Conservation (phyloP, 176 grass and related monocot species). For the Chloris gayana region DNA sequence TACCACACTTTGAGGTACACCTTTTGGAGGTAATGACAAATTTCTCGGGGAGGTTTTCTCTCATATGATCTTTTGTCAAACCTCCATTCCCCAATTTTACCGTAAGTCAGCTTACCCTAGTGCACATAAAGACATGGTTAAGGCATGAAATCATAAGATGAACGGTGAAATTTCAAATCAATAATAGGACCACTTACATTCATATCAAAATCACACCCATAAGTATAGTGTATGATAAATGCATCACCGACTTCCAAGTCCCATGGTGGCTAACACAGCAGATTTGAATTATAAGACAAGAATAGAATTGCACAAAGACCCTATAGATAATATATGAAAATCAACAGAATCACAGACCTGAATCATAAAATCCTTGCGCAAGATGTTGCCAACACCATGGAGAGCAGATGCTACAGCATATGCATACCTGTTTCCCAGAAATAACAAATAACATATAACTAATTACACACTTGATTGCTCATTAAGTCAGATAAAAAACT, state of each 20-base stretch:
- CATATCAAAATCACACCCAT: conserved; percentile 90
- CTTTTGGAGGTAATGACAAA: conserved; percentile 77
- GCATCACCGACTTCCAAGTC: conserved; percentile 80
- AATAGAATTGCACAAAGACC: conserved; percentile 20
- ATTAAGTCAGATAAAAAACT: conserved; percentile 3
- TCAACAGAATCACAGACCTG: conserved; percentile 55
- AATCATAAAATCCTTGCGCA: conserved; percentile 94
- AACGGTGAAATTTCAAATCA: conserved; percentile 14
- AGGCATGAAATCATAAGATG: not conserved
- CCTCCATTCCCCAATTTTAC: conserved; percentile 94
- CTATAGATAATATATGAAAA: conserved; percentile 20
- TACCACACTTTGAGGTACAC: conserved; percentile 92
- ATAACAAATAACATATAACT: conserved; percentile 11
- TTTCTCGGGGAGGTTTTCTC: conserved; percentile 70
- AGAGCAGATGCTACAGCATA: conserved; percentile 94
- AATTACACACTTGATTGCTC: not conserved
- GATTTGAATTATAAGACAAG: conserved; percentile 28
- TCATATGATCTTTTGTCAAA: conserved; percentile 94
- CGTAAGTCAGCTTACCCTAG: conserved; percentile 87
- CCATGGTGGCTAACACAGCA: conserved; percentile 84
- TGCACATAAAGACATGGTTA: conserved; percentile 24
- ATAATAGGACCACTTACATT: conserved; percentile 54
- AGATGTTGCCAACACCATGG: conserved; percentile 82
- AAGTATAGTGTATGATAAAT: conserved; percentile 98
- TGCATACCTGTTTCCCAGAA: conserved; percentile 63